Percentiles rank a stretch among this genome's conserved stretches.
Evolutionary conservation across 805 yeast species (phyloP).

Genomic region (Diddensiella santjacobensis): DNA sequence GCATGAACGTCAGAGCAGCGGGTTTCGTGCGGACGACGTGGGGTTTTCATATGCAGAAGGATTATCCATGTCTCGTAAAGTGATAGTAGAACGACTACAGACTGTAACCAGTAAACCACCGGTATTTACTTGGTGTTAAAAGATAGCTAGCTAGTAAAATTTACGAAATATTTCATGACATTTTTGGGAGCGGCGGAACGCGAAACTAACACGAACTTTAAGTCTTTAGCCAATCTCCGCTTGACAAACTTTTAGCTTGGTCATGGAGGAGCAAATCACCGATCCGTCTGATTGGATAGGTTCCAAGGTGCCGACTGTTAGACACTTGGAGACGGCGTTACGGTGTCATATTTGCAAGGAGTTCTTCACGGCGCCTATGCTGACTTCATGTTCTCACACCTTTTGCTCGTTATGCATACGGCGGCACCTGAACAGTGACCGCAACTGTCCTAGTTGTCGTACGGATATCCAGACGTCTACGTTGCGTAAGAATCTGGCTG

Average conservation of each 20-base stretch:
- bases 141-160: not conserved
- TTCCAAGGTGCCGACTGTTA: constrained; percentile 52
- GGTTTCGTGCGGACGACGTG: constrained; percentile 16
- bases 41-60: constrained; percentile 26
- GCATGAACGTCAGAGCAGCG: not conserved
- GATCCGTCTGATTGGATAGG: constrained; percentile 72
- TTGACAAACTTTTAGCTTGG: not conserved
- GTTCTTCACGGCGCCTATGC: constrained; percentile 69
- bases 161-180: not conserved
- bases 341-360: constrained; percentile 90
- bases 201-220: not conserved
- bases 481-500: constrained; percentile 57
- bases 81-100: constrained; percentile 58
- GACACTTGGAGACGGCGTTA: constrained; percentile 63
- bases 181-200: not conserved
- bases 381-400: constrained; percentile 82
- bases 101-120: constrained; percentile 55
- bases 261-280: constrained; percentile 32
- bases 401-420: constrained; percentile 87
- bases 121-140: constrained; percentile 62
- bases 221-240: too few relatives aligned
- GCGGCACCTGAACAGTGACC: constrained; percentile 55
- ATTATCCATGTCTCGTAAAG: constrained; percentile 37
- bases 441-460: constrained; percentile 75
- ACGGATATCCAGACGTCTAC: constrained; percentile 66